Percentiles rank a stretch among this genome's conserved stretches.
phyloP scores from a whole-genome alignment of 2,329 filamentous ascomycete species.

The Nannizziopsis barbatae region DNA sequence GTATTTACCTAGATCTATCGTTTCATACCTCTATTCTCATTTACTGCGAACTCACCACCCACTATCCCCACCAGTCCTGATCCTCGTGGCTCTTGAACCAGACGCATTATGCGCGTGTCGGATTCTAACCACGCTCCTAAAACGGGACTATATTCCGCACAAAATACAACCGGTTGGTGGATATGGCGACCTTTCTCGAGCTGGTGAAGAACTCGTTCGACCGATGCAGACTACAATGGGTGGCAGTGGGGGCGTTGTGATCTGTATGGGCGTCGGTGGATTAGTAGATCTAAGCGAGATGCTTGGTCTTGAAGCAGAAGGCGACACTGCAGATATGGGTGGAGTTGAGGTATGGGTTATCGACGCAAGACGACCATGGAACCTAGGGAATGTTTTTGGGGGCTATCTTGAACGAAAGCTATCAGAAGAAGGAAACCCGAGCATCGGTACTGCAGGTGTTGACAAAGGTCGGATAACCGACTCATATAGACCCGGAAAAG shows the following conservation, averaged over 20 bases:
- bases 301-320: slow-evolving; percentile 61
- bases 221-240: slow-evolving; percentile 80
- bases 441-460: slow-evolving; percentile 53
- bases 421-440: slow-evolving; percentile 32
- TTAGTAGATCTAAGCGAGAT: slow-evolving; percentile 76
- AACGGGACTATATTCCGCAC: slow-evolving; percentile 93
- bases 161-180: slow-evolving; percentile 93
- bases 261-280: slow-evolving; percentile 86
- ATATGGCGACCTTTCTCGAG: slow-evolving; percentile 75
- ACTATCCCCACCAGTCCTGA: slow-evolving; percentile 78
- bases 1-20: slow-evolving; percentile 85
- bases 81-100: slow-evolving; percentile 86
- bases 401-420: slow-evolving; percentile 50
- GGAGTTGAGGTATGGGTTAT: slow-evolving; percentile 94
- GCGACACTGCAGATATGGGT: slow-evolving; percentile 52
- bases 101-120: slow-evolving; percentile 92
- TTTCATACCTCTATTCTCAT: slow-evolving; percentile 84
- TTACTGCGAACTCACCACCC: slow-evolving; percentile 77
- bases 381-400: slow-evolving; percentile 84
- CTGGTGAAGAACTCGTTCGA: slow-evolving; percentile 64
- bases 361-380: slow-evolving; percentile 87
- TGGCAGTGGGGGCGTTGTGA: slow-evolving; percentile 74
- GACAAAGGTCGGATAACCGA: slow-evolving; percentile 60
- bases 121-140: slow-evolving; percentile 84
- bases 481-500: slow-evolving; percentile 63